A percentile compares a stretch with the other conserved stretches of the same genome.
phyloP scores from a whole-genome alignment of 2,329 filamentous ascomycete species.

The Lasiodiplodia theobromae region DNA sequence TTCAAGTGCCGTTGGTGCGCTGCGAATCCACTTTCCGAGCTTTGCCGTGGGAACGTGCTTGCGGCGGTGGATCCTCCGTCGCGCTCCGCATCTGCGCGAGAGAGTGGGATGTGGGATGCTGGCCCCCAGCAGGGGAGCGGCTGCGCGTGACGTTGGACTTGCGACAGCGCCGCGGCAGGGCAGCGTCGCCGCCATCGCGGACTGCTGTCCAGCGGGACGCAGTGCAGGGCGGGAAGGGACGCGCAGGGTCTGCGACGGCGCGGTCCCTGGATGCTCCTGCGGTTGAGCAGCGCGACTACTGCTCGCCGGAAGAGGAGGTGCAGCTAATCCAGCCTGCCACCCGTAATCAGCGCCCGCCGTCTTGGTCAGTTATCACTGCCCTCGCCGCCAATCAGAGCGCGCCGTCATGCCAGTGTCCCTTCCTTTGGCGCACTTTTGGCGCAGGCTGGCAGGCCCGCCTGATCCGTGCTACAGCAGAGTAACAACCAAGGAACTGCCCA shows the following conservation, averaged over 20 bases:
- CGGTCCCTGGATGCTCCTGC: constrained; percentile 13
- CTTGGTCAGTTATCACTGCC: constrained; percentile 23
- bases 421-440: constrained; percentile 16
- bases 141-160: constrained; percentile 16
- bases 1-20: constrained; percentile 20
- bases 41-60: constrained; percentile 24
- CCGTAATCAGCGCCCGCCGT: constrained; percentile 23
- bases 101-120: constrained; percentile 24
- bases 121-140: constrained; percentile 1
- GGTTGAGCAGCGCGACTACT: constrained; percentile 12
- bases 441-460: constrained; percentile 26
- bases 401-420: constrained; percentile 18
- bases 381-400: constrained; percentile 16
- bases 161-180: constrained; percentile 5
- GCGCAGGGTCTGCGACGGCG: constrained; percentile 25
- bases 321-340: constrained; percentile 21
- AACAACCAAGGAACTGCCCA: constrained; percentile 24
- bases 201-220: background rate
- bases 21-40: constrained; percentile 25
- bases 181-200: background rate
- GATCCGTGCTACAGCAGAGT: constrained; percentile 27
- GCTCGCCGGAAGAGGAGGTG: constrained; percentile 9
- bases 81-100: constrained; percentile 23
- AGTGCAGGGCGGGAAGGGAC: background rate
- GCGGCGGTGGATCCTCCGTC: constrained; percentile 25